phyloP scores from a whole-genome alignment of 2,329 filamentous ascomycete genomes.

The Cordyceps sp. region DNA sequence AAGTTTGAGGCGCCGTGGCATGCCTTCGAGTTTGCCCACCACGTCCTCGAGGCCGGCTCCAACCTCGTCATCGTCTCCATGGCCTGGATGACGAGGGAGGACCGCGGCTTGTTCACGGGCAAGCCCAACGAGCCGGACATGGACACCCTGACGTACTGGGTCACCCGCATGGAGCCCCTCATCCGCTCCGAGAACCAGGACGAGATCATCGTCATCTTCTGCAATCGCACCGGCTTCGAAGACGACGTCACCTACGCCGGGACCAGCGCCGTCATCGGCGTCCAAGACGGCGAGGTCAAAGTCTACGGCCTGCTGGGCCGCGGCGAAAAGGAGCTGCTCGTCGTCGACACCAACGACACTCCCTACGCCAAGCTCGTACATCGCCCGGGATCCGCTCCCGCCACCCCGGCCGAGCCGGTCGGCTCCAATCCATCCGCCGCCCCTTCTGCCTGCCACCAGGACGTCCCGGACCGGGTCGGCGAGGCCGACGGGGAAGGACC shows the following conservation, averaged over 20 bases:
- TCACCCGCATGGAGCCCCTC: constrained; percentile 50
- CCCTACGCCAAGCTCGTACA: constrained; percentile 28
- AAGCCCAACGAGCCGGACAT: constrained; percentile 46
- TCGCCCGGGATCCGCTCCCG: constrained; percentile 2
- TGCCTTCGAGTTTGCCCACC: constrained; percentile 28
- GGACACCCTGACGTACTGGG: constrained; percentile 62
- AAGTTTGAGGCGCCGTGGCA: constrained; percentile 22
- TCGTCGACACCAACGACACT: constrained; percentile 42
- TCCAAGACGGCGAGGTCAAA: constrained; percentile 46
- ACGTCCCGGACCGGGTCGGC: neutral
- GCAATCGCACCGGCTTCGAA: constrained; percentile 55
- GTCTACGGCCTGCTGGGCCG: constrained; percentile 57
- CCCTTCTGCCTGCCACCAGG: neutral
- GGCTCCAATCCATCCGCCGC: neutral
- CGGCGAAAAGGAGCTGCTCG: constrained; percentile 48
- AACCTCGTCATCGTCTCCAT: constrained; percentile 55
- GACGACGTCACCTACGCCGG: constrained; percentile 53
- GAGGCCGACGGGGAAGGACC: too few species aligned
- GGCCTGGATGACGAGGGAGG: constrained; percentile 57
- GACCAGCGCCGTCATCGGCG: constrained; percentile 53
- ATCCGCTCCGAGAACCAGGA: constrained; percentile 32
- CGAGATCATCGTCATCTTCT: constrained; percentile 53
- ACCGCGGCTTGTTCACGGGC: constrained; percentile 25
- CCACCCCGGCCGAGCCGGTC: neutral
- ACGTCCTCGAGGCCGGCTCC: constrained; percentile 37